A percentile compares a stretch with the other conserved stretches of the same genome.
Evolutionary conservation across 805 yeast species (phyloP).

Genomic region (Candida namnaoensis): DNA sequence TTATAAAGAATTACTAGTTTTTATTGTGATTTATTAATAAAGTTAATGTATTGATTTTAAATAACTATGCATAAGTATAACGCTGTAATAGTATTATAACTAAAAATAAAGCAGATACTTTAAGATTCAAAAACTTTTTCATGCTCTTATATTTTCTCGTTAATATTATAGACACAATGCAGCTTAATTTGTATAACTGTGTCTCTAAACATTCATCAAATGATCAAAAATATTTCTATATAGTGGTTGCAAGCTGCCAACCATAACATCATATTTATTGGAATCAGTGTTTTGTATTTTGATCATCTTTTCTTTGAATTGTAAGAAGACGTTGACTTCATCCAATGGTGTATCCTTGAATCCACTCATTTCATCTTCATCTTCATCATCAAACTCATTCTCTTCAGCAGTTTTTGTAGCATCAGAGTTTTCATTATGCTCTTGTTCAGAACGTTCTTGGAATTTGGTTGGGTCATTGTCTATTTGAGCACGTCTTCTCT

Average conservation of each 20-base stretch:
- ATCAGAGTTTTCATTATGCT: constrained; percentile 19
- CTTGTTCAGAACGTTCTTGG: constrained; percentile 1
- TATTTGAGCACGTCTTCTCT: constrained; percentile 50
- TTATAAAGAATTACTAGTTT: too few species aligned
- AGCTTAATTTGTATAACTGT: too few species aligned
- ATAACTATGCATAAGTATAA: too few species aligned
- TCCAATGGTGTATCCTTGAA: constrained; percentile 77
- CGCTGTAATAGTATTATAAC: too few species aligned
- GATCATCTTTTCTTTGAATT: constrained; percentile 48
- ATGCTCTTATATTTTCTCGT: too few species aligned
- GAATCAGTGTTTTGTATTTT: constrained; percentile 27
- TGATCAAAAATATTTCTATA: not conserved
- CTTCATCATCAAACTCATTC: constrained; percentile 35
- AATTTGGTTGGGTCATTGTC: constrained; percentile 20
- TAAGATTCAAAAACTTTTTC: too few species aligned
- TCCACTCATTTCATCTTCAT: constrained; percentile 50
- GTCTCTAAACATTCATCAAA: not conserved
- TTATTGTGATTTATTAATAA: too few species aligned
- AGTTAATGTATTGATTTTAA: too few species aligned
- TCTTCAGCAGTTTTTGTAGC: constrained; percentile 19
- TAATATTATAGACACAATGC: too few species aligned
- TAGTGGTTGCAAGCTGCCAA: not conserved
- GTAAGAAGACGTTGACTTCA: constrained; percentile 57
- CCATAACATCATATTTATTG: not conserved
- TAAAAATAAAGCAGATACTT: too few species aligned